phyloP scores from a whole-genome alignment of 1,284 basidiomycete species.

The Fomitiporia mediterranea region DNA sequence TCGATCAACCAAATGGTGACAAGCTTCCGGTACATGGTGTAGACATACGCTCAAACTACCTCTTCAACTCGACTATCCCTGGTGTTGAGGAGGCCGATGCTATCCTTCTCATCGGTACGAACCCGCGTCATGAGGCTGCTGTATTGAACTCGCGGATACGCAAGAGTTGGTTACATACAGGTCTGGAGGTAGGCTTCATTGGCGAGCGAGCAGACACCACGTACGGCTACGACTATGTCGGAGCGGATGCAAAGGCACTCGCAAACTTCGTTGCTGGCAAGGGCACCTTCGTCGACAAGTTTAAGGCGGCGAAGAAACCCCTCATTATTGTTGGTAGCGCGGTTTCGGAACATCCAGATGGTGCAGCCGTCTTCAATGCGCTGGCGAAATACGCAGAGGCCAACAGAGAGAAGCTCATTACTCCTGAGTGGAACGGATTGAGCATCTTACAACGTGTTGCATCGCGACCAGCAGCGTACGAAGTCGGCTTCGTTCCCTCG shows the following conservation, averaged over 20 bases:
- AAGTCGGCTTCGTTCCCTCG: constrained; percentile 89
- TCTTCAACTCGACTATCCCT: constrained; percentile 94
- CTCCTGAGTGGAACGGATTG: constrained; percentile 94
- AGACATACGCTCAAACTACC: constrained; percentile 94
- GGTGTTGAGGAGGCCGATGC: constrained; percentile 90
- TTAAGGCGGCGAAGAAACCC: constrained; percentile 89
- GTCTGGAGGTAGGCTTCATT: constrained; percentile 84
- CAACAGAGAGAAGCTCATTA: constrained; percentile 75
- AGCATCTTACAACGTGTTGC: constrained; percentile 87
- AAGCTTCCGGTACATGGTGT: constrained; percentile 72
- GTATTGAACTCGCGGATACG: constrained; percentile 97
- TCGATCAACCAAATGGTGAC: constrained; percentile 73
- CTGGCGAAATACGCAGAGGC: constrained; percentile 79
- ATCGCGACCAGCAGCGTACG: constrained; percentile 93
- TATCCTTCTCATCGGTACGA: constrained; percentile 93
- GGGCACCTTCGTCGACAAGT: constrained; percentile 78
- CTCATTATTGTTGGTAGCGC: constrained; percentile 92
- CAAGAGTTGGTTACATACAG: constrained; percentile 87
- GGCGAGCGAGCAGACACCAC: constrained; percentile 91
- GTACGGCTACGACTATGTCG: constrained; percentile 92
- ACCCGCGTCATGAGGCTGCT: constrained; percentile 96
- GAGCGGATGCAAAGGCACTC: constrained; percentile 75
- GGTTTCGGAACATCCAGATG: constrained; percentile 84
- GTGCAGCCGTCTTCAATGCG: constrained; percentile 73
- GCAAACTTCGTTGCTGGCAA: constrained; percentile 78